These are phyloP conservation scores for Globisporangium cederbergense DNA, from an alignment of 352 stramenopile genomes.

Conservation along the genomic window DNA sequence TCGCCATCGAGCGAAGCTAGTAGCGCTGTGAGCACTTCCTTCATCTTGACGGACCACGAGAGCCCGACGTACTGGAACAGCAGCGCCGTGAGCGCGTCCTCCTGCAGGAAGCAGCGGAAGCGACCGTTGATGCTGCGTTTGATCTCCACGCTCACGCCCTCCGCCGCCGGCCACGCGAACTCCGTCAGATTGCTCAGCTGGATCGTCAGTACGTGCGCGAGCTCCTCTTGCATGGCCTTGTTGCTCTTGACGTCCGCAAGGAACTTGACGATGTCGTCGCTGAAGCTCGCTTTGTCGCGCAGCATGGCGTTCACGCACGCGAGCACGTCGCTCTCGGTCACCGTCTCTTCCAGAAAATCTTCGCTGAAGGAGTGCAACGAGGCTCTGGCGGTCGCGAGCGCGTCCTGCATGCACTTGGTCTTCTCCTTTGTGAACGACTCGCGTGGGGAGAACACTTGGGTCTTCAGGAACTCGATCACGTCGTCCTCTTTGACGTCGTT, in stretches of 20 bases:
- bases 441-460: slow-evolving; percentile 31
- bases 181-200: slow-evolving; percentile 40
- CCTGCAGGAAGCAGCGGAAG: slow-evolving; percentile 38
- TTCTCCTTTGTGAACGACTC: slow-evolving; percentile 21
- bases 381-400: slow-evolving; percentile 15
- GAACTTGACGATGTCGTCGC: slow-evolving; percentile 30
- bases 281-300: slow-evolving; percentile 27
- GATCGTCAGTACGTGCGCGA: slow-evolving; percentile 45
- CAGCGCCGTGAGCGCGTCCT: slow-evolving; percentile 43
- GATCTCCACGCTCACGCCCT: slow-evolving; percentile 32
- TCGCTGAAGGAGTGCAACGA: slow-evolving; percentile 25
- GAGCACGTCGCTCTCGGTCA: slow-evolving; percentile 26
- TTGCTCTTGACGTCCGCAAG: slow-evolving; percentile 32
- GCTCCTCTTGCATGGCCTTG: slow-evolving; percentile 31
- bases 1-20: slow-evolving; percentile 23
- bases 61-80: slow-evolving; percentile 45
- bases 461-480: slow-evolving; percentile 33
- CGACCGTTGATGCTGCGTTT: slow-evolving; percentile 44
- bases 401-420: slow-evolving; percentile 25
- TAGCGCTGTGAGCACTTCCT: slow-evolving; percentile 21
- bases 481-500: slow-evolving; percentile 28
- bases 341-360: slow-evolving; percentile 18
- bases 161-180: slow-evolving; percentile 29
- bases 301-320: slow-evolving; percentile 29
- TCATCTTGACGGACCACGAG: slow-evolving; percentile 28